Evolutionary conservation across 176 grass and related monocot species (phyloP).

Genomic region (Musa schizocarpa): DNA sequence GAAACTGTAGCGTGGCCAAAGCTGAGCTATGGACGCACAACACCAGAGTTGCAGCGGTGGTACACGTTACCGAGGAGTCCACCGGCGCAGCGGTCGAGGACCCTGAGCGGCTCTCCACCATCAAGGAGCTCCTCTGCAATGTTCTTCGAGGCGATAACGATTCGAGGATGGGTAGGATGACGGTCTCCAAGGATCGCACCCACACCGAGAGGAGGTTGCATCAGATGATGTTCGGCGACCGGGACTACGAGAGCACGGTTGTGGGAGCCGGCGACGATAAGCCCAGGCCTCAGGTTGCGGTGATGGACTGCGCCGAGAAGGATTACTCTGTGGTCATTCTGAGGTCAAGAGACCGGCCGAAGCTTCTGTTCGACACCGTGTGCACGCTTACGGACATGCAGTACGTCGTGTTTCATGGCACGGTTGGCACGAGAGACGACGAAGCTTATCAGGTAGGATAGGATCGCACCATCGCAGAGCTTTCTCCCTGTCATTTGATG

Average conservation of each 20-base stretch:
- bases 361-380: slow-evolving; percentile 85
- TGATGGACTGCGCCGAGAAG: slow-evolving; percentile 50
- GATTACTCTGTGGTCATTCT: slow-evolving; percentile 65
- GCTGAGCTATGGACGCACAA: slow-evolving; percentile 93
- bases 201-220: slow-evolving; percentile 75
- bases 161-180: neutral
- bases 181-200: slow-evolving; percentile 8
- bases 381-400: slow-evolving; percentile 90
- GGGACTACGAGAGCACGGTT: slow-evolving; percentile 11
- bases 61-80: slow-evolving; percentile 42
- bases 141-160: slow-evolving; percentile 39
- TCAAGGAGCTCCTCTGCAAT: slow-evolving; percentile 43
- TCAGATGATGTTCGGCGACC: slow-evolving; percentile 80
- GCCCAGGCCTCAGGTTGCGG: slow-evolving; percentile 40
- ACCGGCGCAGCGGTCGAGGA: slow-evolving; percentile 33
- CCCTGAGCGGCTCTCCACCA: slow-evolving; percentile 24
- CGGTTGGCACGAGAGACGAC: slow-evolving; percentile 27
- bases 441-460: slow-evolving; percentile 57
- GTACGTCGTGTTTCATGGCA: slow-evolving; percentile 73
- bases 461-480: neutral
- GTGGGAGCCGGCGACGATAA: neutral
- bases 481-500: neutral
- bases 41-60: slow-evolving; percentile 57
- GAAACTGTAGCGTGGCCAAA: slow-evolving; percentile 43
- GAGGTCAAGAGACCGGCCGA: slow-evolving; percentile 53